Percentiles rank a stretch among this genome's conserved stretches.
phyloP scores from a whole-genome alignment of 805 yeast species.

The Komagataella pseudopastoris region DNA sequence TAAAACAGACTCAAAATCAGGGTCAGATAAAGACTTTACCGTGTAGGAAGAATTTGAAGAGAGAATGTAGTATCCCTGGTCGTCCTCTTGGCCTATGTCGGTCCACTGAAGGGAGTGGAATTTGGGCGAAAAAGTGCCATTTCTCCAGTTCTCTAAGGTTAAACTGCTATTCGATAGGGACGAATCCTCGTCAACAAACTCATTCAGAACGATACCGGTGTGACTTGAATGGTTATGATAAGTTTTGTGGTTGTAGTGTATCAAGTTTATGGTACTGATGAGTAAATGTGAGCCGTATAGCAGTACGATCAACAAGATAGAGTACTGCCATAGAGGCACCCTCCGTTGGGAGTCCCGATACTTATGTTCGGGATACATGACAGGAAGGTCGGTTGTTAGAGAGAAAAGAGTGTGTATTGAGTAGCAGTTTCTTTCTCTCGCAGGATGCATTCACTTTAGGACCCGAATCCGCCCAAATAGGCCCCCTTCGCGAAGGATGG shows the following conservation, averaged over 20 bases:
- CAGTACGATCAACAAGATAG: not conserved
- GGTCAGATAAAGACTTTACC: slow-evolving; percentile 38
- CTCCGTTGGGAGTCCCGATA: not conserved
- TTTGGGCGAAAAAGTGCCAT: slow-evolving; percentile 41
- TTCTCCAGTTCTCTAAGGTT: slow-evolving; percentile 32
- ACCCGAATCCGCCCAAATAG: not conserved
- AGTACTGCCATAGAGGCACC: not conserved
- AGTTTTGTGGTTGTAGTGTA: not conserved
- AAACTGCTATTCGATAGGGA: slow-evolving; percentile 13
- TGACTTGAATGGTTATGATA: not conserved
- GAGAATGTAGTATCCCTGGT: slow-evolving; percentile 56
- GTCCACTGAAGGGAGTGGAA: slow-evolving; percentile 59
- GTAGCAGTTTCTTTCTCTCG: not conserved
- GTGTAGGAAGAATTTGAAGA: slow-evolving; percentile 32
- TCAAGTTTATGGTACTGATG: not conserved
- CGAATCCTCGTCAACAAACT: not conserved
- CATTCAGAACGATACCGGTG: not conserved
- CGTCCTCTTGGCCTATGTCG: slow-evolving; percentile 28
- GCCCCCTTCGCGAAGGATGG: not conserved
- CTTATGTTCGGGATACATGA: not conserved
- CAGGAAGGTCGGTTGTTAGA: not conserved
- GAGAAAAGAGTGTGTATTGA: not conserved
- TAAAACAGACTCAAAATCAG: slow-evolving; percentile 26
- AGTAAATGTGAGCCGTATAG: slow-evolving; percentile 2
- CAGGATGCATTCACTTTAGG: not conserved